These are phyloP conservation scores for Adansonia rubrostipa DNA, from an alignment of 441 rosid species.

Conservation along the genomic window DNA sequence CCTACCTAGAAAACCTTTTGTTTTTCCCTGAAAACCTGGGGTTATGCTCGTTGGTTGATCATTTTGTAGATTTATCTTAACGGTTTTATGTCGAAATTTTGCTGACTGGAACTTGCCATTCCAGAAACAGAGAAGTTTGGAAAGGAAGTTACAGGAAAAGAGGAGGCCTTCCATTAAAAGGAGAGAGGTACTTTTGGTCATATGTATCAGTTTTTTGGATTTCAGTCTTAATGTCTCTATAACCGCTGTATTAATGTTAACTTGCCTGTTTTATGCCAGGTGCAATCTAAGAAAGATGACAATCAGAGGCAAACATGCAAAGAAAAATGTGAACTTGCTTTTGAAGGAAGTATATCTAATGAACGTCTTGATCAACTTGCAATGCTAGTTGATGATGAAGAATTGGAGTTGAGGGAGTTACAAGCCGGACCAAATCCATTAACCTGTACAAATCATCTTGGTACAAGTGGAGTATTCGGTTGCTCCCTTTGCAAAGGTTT, in stretches of 20 bases:
- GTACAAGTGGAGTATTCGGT: slow-evolving; percentile 49
- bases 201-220: slow-evolving; percentile 20
- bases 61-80: slow-evolving; percentile 20
- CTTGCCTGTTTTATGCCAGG: slow-evolving; percentile 53
- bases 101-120: slow-evolving; percentile 32
- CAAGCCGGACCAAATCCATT: slow-evolving; percentile 66
- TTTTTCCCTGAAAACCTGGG: background rate
- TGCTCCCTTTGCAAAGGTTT: slow-evolving; percentile 89
- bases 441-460: slow-evolving; percentile 66
- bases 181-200: slow-evolving; percentile 55
- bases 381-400: slow-evolving; percentile 84
- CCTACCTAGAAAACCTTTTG: background rate
- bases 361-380: slow-evolving; percentile 47
- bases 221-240: slow-evolving; percentile 25
- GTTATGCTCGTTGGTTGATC: background rate
- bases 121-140: slow-evolving; percentile 64
- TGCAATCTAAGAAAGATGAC: slow-evolving; percentile 42
- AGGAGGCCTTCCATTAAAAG: slow-evolving; percentile 52
- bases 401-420: slow-evolving; percentile 79
- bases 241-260: slow-evolving; percentile 21
- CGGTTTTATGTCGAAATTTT: slow-evolving; percentile 22
- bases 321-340: slow-evolving; percentile 75
- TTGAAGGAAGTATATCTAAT: slow-evolving; percentile 46
- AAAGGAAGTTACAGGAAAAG: slow-evolving; percentile 52
- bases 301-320: slow-evolving; percentile 40